A percentile compares a stretch with the other conserved stretches of the same genome.
phyloP scores from a whole-genome alignment of 2,329 filamentous ascomycete species.

The Harringtonia aguacate region DNA sequence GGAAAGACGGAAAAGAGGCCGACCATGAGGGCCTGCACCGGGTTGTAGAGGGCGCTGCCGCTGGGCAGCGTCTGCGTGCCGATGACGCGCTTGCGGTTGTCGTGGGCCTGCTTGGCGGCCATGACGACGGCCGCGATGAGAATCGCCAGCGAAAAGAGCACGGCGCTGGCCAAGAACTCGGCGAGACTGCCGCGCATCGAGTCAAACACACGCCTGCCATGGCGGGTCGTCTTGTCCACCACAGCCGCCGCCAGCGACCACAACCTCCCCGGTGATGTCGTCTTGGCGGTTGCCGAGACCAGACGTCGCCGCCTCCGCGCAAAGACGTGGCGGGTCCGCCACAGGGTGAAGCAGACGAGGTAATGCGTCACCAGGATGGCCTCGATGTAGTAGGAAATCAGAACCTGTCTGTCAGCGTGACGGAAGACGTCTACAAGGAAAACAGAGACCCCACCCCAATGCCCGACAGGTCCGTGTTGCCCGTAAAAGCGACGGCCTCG shows the following conservation, averaged over 20 bases:
- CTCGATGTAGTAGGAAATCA: conserved; percentile 5
- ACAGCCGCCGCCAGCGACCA: too few relatives aligned
- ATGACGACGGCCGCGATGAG: conserved; percentile 11
- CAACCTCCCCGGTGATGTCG: too few relatives aligned
- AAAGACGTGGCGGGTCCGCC: background rate
- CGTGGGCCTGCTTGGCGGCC: background rate
- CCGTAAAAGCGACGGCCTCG: conserved; percentile 12
- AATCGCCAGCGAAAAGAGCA: conserved; percentile 10
- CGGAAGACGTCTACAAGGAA: conserved; percentile 6
- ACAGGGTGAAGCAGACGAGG: background rate
- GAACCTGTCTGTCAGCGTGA: too few relatives aligned
- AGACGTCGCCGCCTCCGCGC: background rate
- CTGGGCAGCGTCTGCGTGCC: conserved; percentile 4
- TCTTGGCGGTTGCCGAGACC: background rate
- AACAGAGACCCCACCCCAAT: conserved; percentile 11
- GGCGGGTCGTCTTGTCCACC: too few relatives aligned
- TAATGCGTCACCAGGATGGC: background rate
- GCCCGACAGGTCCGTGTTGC: conserved; percentile 13
- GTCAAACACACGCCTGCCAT: conserved; percentile 15
- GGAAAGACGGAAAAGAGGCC: conserved; percentile 7
- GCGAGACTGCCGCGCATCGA: conserved; percentile 15
- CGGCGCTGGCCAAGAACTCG: conserved; percentile 12
- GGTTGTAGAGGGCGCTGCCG: conserved; percentile 12
- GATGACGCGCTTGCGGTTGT: background rate
- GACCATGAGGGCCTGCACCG: conserved; percentile 10